Conservation (phyloP, 306 rosid species). For the Astragalus membranaceus region DNA sequence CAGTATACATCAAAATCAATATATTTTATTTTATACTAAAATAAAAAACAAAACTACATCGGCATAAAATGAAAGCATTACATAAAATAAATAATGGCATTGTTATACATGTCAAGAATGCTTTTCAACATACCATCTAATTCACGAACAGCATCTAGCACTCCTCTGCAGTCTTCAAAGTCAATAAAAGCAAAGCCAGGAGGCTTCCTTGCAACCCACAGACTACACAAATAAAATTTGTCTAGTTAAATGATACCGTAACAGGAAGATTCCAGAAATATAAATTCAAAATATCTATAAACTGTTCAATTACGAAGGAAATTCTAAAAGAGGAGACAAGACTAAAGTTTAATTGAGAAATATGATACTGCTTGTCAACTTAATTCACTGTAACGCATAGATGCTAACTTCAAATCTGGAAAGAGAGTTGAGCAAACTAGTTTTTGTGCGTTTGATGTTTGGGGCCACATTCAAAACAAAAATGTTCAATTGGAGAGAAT, state of each 20-base stretch:
- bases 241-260: neutral
- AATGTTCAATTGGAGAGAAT: no score
- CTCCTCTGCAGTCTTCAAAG: constrained; percentile 80
- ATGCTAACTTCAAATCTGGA: neutral
- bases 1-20: no score
- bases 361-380: neutral
- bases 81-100: no score
- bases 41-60: no score
- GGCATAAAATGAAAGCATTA: no score
- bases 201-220: constrained; percentile 97
- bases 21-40: no score
- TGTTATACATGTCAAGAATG: no score
- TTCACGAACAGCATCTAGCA: constrained; percentile 84
- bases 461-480: no score
- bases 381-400: neutral
- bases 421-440: neutral
- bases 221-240: constrained; percentile 39
- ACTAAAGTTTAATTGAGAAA: neutral
- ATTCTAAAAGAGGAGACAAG: no score
- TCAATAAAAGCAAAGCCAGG: constrained; percentile 97
- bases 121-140: constrained; percentile 90
- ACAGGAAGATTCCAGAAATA: no score
- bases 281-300: neutral
- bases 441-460: neutral
- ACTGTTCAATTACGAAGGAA: neutral